Evolutionary conservation across 177 flowering plant genomes (phyloP), one percentile per base, ranked within the genome.

Genomic region (Vitis hybrid): DNA sequence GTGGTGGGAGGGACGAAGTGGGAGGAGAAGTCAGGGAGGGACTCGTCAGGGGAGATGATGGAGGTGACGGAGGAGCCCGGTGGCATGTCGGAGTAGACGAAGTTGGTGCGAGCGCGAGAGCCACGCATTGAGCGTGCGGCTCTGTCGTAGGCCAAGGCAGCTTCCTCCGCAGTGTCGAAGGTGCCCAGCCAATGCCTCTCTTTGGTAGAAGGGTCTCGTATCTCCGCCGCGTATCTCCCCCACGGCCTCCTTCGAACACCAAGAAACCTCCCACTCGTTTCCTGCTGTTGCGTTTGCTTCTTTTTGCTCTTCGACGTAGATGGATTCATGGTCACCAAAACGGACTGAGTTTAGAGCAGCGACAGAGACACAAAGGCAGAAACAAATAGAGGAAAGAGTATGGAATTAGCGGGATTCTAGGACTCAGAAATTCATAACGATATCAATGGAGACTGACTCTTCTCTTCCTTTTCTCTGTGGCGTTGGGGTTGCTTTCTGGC

Each of bases 81-180:
- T 0, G 93, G 97, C 85, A 84, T 84, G 79, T 91, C 97, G 6
- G 92, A 83, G 85, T 92, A 90, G 72, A 85, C 80, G 69, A 90
- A 92, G 83, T 92, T 92, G 80, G 97, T 92, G 66, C 94, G 88
- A 6, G 93, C 92, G 3, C 84, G 81, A 4, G 89, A 56, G 64
- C 93, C 93, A 3, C 97, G 86, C 87, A 92, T 90, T 65, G 95
- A 86, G 50, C 94, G 88, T 1, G 97, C 91, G 32, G 97, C 91
- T 24, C 91, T 62, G 83, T 92, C 95, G 72, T 92, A 90, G 18
- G 97, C 92, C 58, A 88, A 56, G 6, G 95, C 97, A 0, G 93
- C 94, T 52, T 90, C 94, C 72, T 91, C 93, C 2, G 96, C 93
- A 0, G 96, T 91, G 79, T 89, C 93, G 72, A 89, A 91, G 15